Conservation (phyloP, 257 asterid species). For the Datura wrightii region DNA sequence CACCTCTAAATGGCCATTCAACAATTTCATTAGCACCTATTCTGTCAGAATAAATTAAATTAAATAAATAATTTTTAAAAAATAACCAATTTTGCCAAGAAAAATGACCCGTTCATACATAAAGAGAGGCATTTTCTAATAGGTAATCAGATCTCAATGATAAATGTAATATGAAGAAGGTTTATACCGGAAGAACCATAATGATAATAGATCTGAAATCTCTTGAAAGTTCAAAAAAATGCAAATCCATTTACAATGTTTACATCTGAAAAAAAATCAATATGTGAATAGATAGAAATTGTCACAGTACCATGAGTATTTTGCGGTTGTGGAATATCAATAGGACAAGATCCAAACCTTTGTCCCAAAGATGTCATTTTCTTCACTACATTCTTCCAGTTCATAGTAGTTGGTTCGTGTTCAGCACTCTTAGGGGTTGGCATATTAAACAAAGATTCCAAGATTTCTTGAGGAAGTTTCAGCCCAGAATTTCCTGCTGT, state of each 20-base stretch:
- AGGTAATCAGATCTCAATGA: not conserved
- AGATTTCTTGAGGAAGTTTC: constrained; percentile 74
- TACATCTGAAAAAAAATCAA: not conserved
- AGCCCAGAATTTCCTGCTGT: constrained; percentile 47
- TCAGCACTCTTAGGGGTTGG: constrained; percentile 79
- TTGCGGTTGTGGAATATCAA: constrained; percentile 42
- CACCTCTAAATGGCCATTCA: not conserved
- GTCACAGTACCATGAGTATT: constrained; percentile 55
- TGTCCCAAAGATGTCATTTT: constrained; percentile 76
- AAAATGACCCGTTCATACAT: not conserved
- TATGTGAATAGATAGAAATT: not conserved
- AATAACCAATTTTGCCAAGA: not conserved
- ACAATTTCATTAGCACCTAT: not conserved
- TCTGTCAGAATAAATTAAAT: not conserved
- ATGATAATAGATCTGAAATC: constrained; percentile 25
- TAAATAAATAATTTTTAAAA: not conserved
- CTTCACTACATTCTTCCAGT: constrained; percentile 89
- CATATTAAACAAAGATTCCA: constrained; percentile 87
- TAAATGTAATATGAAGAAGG: not conserved
- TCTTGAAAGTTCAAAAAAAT: not conserved
- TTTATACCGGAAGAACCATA: not conserved
- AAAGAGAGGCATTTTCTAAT: not conserved
- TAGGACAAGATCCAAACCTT: constrained; percentile 49
- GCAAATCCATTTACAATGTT: constrained; percentile 10
- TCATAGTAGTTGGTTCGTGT: constrained; percentile 77